Evolutionary conservation across 1,139 yeast species (phyloP), one percentile per base, ranked within the genome.

Genomic region (Yamadazyma epiphylla): DNA sequence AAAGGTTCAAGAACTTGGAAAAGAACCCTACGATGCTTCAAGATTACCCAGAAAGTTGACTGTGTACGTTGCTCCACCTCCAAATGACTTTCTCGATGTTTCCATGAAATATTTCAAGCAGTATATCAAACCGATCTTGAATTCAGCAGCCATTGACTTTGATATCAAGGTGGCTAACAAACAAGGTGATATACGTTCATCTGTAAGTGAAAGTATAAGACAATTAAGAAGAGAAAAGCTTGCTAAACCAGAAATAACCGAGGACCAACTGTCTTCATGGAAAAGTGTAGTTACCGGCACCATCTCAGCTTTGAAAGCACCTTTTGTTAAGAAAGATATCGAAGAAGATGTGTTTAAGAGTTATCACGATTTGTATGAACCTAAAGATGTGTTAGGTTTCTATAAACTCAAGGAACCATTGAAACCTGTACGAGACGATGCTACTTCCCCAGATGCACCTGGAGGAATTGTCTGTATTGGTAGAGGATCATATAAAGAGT

Each of bases 401-500:
- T 74, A 72, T 48, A 55, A 68, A 15, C 48, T 65, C 17, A 43
- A 53, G 29, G 60, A 58, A 8, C 54, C 67, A 3, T 41, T 58
- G n/a, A 55, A 53, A 15, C 60, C 70, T 2, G 43, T 62, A 7
- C 56, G 70, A 10, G 39, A 41, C 15, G 62, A 66, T 38, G 32
- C 69, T 69, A 5, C 35, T 4, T 38, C 41, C n/a, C 48, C 54
- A 7, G 55, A 64, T 17, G 25, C 24, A 4, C 74, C 81, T 6
- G 96, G 96, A 13, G 98, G 98, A 29, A 81, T 88, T 10, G 73
- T 94, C 15, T 86, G 96, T 54, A 64, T 94, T 19, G 99, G 99
- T 3, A 72, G 99, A 52, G 98, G 98, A 35, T 91, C 97, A 0
- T 91, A 77, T 56, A 91, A 89, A 55, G 99, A 94, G 62, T 94